Base-by-base conservation (phyloP, 2,329 filamentous ascomycete genomes). In the Colletotrichum trifolii region DNA sequence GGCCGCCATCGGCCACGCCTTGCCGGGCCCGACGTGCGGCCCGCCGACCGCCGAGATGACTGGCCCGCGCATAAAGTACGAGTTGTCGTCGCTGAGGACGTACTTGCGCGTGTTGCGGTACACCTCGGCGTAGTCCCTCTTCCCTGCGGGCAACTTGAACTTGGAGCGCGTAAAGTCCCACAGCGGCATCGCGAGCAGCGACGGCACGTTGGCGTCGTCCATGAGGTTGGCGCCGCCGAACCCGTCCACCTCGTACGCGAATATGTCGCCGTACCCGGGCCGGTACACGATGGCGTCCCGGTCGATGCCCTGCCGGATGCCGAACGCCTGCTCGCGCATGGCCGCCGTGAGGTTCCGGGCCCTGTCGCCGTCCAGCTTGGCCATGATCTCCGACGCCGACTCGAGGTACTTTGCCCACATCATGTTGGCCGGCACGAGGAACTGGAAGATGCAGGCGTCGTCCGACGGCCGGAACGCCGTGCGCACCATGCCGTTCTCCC, bases 401-500 rank as follows among this genome's bases (percentile, higher is more conserved):
- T 79, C 78, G 5, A 94, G 82, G 70, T 88, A 91, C 17, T 84
- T 79, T 34, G 89, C 83, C 69, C 93, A 89, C 90, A 93, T 92
- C 90, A 93, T 93, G 75, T 98, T 98, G 33, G 91, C 89, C 0
- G 95, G 95, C 71, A 97, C 92, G 71, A 96, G 89, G 76, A 94
- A 95, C 73, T 95, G 93, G 68, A 93, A 88, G 55, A 92, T 93
- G 2, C 91, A 92, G 8, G 92, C 87, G 74, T 97, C 93, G 75
- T 96, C 93, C 60, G 90, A 93, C 0, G 93, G 93, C 1, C 93
- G 85, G 79, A 97, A 97, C 17, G 94, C 93, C 69, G 91, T 94
- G 60, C 95, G 87, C 46, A 97, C 86, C 56, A 98, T 85, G 0
- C 93, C 93, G 2, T 93, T 96, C 85, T 92, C 77, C 58, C 88